Percentiles rank a stretch among this genome's conserved stretches.
Evolutionary conservation across 2,329 filamentous ascomycete species (phyloP).

Genomic region (Dactylellina cionopaga): DNA sequence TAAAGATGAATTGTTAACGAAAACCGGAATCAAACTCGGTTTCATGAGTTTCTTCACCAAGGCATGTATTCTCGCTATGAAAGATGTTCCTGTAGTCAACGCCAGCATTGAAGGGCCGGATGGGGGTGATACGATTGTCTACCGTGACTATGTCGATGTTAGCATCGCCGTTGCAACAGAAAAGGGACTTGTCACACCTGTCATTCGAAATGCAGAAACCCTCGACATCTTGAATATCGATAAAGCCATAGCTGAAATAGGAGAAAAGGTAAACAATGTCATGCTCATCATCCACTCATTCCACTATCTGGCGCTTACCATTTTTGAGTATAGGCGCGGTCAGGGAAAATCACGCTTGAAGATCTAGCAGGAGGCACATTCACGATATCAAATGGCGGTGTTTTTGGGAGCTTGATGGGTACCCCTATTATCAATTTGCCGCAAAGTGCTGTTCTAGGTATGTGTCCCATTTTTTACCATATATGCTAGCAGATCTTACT

Average conservation of each 20-base stretch:
- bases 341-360: slow-evolving; percentile 96
- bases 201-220: slow-evolving; percentile 90
- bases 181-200: slow-evolving; percentile 95
- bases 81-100: slow-evolving; percentile 92
- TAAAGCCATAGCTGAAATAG: slow-evolving; percentile 88
- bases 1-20: slow-evolving; percentile 96
- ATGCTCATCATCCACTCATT: slow-evolving; percentile 9
- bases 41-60: slow-evolving; percentile 99
- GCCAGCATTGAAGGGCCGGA: slow-evolving; percentile 96
- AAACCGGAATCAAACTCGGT: slow-evolving; percentile 96
- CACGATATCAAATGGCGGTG: slow-evolving; percentile 76
- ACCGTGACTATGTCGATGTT: slow-evolving; percentile 97
- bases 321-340: slow-evolving; percentile 73
- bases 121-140: slow-evolving; percentile 96
- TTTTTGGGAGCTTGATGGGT: slow-evolving; percentile 83
- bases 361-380: slow-evolving; percentile 99
- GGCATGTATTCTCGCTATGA: slow-evolving; percentile 89
- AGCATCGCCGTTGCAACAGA: slow-evolving; percentile 97
- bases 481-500: slow-evolving; percentile 69
- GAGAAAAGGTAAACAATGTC: slow-evolving; percentile 78
- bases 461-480: slow-evolving; percentile 57
- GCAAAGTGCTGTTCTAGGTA: slow-evolving; percentile 70
- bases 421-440: slow-evolving; percentile 98
- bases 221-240: slow-evolving; percentile 91
- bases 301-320: slow-evolving; percentile 25